Conservation (phyloP, 2,329 filamentous ascomycete genomes). For the Neocucurbitaria cava region DNA sequence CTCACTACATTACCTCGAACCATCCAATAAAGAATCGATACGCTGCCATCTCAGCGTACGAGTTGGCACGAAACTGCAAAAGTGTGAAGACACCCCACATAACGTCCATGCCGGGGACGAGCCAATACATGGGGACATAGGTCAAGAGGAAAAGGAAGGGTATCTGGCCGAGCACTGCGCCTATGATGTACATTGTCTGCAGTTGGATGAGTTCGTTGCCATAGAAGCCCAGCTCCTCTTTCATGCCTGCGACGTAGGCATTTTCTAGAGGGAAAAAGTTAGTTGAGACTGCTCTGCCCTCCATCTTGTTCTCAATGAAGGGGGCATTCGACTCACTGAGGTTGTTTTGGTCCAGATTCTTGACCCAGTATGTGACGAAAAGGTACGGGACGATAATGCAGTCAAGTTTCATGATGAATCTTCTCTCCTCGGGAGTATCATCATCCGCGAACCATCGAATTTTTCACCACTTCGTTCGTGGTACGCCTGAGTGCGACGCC, state of each 20-base stretch:
- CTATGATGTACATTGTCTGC: conserved; percentile 59
- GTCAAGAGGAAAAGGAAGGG: conserved; percentile 51
- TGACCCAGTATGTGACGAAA: conserved; percentile 62
- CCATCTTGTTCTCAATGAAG: too few relatives aligned
- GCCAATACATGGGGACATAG: conserved; percentile 52
- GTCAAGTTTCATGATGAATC: conserved; percentile 62
- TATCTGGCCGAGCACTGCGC: conserved; percentile 58
- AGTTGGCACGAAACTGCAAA: conserved; percentile 56
- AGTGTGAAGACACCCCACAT: conserved; percentile 63
- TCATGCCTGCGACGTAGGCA: conserved; percentile 61
- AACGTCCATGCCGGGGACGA: conserved; percentile 58
- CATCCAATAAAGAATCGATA: conserved; percentile 61
- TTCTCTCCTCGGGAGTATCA: conserved; percentile 57
- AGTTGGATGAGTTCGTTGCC: conserved; percentile 62
- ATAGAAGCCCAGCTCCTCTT: conserved; percentile 57
- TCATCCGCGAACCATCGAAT: conserved; percentile 32
- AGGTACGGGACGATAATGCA: conserved; percentile 62
- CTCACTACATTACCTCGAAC: conserved; percentile 48
- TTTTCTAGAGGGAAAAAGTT: conserved; percentile 53
- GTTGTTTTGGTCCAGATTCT: conserved; percentile 62
- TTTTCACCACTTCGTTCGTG: conserved; percentile 18
- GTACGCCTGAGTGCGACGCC: neutral
- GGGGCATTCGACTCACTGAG: neutral
- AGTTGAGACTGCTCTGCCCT: neutral
- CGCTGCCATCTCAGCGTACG: conserved; percentile 56